Evolutionary conservation across 2,329 filamentous ascomycete genomes (phyloP).

Genomic region (Trichoderma breve): DNA sequence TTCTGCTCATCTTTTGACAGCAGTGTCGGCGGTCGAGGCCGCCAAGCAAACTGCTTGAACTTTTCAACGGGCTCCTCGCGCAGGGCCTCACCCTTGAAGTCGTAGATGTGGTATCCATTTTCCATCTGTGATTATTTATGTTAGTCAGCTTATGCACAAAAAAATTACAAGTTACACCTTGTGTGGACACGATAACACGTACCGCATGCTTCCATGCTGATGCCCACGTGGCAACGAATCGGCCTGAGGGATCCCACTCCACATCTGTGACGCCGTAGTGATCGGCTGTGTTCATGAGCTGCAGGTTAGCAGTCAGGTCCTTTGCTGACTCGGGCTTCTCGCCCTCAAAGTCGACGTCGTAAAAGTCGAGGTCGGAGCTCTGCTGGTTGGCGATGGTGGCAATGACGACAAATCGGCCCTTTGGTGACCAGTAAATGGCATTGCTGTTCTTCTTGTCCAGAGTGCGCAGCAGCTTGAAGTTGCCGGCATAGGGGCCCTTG

Average conservation of each 20-base stretch:
- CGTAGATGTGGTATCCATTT: constrained; percentile 97
- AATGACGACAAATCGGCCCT: constrained; percentile 90
- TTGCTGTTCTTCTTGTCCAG: constrained; percentile 99
- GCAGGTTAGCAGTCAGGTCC: constrained; percentile 89
- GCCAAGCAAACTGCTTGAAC: constrained; percentile 97
- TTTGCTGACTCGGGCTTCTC: constrained; percentile 93
- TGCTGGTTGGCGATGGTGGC: constrained; percentile 91
- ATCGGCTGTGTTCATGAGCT: constrained; percentile 89
- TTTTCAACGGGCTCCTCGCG: constrained; percentile 91
- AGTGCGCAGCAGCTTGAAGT: constrained; percentile 94
- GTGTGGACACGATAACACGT: constrained; percentile 42
- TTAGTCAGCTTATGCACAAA: not conserved
- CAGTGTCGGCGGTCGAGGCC: constrained; percentile 85
- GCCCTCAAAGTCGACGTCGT: constrained; percentile 95
- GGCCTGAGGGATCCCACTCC: constrained; percentile 95
- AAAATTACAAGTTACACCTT: not conserved
- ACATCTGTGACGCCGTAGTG: constrained; percentile 98
- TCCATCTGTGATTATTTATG: constrained; percentile 68
- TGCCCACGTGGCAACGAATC: constrained; percentile 90
- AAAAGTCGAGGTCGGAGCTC: constrained; percentile 95
- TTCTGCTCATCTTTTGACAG: constrained; percentile 97
- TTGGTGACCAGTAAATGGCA: constrained; percentile 98
- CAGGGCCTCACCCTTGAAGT: constrained; percentile 86
- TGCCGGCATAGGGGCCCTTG: constrained; percentile 77
- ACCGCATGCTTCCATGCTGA: constrained; percentile 95